Evolutionary conservation across 176 grass and related monocot species (phyloP).

Genomic region (Musa schizocarpa): DNA sequence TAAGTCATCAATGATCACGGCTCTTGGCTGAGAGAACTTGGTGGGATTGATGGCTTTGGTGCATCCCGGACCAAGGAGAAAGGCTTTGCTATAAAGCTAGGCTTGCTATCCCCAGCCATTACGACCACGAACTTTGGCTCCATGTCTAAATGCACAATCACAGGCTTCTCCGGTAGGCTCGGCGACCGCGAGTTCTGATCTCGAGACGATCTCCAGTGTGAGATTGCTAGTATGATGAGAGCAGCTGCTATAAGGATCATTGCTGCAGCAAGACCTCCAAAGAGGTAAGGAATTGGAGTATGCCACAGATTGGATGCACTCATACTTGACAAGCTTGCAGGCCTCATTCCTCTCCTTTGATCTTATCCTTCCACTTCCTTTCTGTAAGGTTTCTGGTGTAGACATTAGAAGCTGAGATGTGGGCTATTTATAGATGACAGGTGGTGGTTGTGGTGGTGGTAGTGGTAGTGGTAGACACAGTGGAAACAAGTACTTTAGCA

Average conservation of each 20-base stretch:
- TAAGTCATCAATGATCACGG: too few relatives aligned
- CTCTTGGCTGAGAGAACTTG: too few relatives aligned
- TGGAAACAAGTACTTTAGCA: not conserved
- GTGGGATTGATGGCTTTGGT: too few relatives aligned
- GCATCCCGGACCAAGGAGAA: not conserved
- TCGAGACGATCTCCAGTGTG: not conserved
- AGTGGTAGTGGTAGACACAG: not conserved
- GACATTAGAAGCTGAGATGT: not conserved
- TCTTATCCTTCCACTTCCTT: not conserved
- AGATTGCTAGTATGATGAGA: not conserved
- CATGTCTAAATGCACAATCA: slow-evolving; percentile 7
- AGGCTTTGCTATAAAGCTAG: slow-evolving; percentile 14
- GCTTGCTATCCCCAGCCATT: slow-evolving; percentile 14
- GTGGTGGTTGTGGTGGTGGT: not conserved
- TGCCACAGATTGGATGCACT: slow-evolving; percentile 5
- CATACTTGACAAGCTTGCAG: not conserved
- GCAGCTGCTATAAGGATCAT: slow-evolving; percentile 2
- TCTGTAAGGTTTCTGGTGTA: not conserved
- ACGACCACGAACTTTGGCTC: slow-evolving; percentile 13
- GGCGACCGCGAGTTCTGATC: not conserved
- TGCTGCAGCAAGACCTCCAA: not conserved
- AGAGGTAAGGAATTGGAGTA: slow-evolving; percentile 13
- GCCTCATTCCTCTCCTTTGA: not conserved
- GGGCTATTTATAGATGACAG: not conserved
- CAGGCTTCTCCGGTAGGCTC: not conserved